A percentile compares a stretch with the other conserved stretches of the same genome.
phyloP scores from a whole-genome alignment of 2,329 filamentous ascomycete species.

The Lizonia empirigonia region DNA sequence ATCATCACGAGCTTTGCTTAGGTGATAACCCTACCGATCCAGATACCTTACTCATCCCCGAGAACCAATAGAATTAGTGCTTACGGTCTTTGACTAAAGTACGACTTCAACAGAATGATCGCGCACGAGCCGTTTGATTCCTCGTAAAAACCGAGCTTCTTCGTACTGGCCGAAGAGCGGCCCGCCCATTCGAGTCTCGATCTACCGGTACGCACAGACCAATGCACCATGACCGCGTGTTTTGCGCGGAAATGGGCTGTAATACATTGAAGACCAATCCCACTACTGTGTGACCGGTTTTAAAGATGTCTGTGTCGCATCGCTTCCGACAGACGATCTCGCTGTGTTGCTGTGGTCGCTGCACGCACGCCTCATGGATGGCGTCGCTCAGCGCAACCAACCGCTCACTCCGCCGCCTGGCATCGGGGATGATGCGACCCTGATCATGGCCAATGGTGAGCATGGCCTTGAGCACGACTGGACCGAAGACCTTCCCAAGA shows the following conservation, averaged over 20 bases:
- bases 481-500: conserved; percentile 38
- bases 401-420: conserved; percentile 25
- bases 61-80: no score
- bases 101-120: no score
- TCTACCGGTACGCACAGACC: neutral
- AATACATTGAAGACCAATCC: conserved; percentile 6
- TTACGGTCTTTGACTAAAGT: no score
- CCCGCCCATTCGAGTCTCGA: neutral
- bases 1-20: no score
- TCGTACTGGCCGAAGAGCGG: no score
- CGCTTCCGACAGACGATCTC: conserved; percentile 6
- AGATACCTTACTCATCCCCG: no score
- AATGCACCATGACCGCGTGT: conserved; percentile 2
- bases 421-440: conserved; percentile 14
- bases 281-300: neutral
- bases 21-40: no score
- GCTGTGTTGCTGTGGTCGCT: conserved; percentile 5
- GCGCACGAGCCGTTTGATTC: no score
- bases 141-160: no score
- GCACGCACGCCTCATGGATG: conserved; percentile 13
- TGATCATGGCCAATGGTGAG: conserved; percentile 6
- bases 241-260: conserved; percentile 8
- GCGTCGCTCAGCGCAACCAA: conserved; percentile 7
- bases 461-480: conserved; percentile 32
- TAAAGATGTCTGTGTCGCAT: conserved; percentile 8